Base-by-base conservation (phyloP, 2,329 filamentous ascomycete genomes). In the Pyrenophora graminea region DNA sequence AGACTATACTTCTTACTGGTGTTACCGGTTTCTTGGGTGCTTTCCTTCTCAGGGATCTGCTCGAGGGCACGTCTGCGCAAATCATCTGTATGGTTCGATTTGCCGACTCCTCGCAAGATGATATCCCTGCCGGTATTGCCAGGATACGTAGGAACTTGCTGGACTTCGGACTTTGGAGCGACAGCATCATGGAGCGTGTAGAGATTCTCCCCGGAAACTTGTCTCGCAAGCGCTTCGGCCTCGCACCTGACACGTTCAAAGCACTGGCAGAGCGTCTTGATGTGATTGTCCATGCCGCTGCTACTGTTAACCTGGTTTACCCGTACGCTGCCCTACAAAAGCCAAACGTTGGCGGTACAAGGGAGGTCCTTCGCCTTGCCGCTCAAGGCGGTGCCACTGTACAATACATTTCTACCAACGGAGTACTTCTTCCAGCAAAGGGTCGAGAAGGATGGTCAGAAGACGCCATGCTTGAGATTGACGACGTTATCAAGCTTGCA, bases 341-440 rank as follows among this genome's bases (percentile, higher is more conserved):
- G 43, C 83, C 88, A 50, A 93, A 93, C 60, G 86, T 93, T 2
- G 84, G 84, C n/a, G 89, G 89, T n/a, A 91, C 89, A 0, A 78
- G 83, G 36, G 88, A 92, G 67, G 82, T 92, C 33, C 73, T 93
- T 44, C 86, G 89, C 37, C 77, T 93, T 21, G 89, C 89, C 0
- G 81, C 82, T 50, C 79, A 81, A 32, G 82, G 80, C 19, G 85
- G 85, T 10, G 87, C 88, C 1, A 91, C 89, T 0, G 80, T 92
- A 1, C 88, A 92, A 62, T 89, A 92, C 55, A 78, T 92, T 1
- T 92, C 89, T 0, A 92, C 89, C 0, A 92, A 92, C 59, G 89
- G 89, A 43, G 89, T 93, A 2, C 73, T 93, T 31, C 88, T 89
- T 1, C 83, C 86, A 6, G 89, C 86, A 0, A 49, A 61, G 10